Conservation (phyloP, 768 basidiomycete species). For the Suillus americanus region DNA sequence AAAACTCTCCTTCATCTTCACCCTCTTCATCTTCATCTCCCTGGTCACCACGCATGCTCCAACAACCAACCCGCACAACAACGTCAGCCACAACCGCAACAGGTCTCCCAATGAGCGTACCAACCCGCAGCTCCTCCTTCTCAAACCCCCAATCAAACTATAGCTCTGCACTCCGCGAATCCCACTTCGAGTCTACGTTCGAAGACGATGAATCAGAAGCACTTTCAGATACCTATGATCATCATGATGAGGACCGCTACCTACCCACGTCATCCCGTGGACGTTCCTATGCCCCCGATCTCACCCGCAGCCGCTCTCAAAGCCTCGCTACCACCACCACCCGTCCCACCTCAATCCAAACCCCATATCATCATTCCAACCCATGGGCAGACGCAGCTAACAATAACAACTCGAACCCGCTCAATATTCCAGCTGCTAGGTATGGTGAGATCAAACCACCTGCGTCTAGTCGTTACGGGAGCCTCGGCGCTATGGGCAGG, state of each 20-base stretch:
- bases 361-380: conserved; percentile 38
- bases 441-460: conserved; percentile 68
- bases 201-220: conserved; percentile 79
- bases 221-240: conserved; percentile 56
- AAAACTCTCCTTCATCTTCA: conserved; percentile 51
- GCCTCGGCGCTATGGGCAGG: conserved; percentile 53
- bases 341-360: conserved; percentile 54
- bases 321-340: conserved; percentile 58
- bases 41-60: conserved; percentile 45
- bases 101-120: conserved; percentile 50
- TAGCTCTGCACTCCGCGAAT: conserved; percentile 63
- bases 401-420: conserved; percentile 41
- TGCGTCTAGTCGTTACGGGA: conserved; percentile 61
- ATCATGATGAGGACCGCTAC: conserved; percentile 42
- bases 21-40: conserved; percentile 44
- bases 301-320: conserved; percentile 74
- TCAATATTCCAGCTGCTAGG: conserved; percentile 52
- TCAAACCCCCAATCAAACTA: conserved; percentile 59
- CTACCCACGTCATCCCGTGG: conserved; percentile 52
- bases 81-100: conserved; percentile 12
- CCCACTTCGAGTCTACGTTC: conserved; percentile 71
- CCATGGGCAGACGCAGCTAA: conserved; percentile 56
- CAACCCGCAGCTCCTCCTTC: conserved; percentile 69
- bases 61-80: conserved; percentile 28
- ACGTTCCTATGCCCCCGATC: conserved; percentile 60